Conservation (phyloP, 306 rosid species). For the Urtica urens region DNA sequence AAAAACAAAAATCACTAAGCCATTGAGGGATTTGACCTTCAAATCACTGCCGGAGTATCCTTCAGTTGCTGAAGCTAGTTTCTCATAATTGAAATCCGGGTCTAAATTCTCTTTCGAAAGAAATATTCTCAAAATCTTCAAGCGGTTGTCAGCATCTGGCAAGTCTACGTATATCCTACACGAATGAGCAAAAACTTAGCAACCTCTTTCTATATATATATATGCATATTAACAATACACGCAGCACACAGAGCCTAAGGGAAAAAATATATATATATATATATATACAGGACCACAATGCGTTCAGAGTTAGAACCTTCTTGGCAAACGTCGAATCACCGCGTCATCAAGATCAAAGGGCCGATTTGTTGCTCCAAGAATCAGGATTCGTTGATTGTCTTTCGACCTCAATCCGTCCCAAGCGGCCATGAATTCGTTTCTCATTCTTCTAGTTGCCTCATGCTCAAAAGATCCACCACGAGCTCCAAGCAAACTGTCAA, state of each 20-base stretch:
- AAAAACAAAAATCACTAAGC: neutral
- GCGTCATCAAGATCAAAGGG: slow-evolving; percentile 98
- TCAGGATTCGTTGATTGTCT: slow-evolving; percentile 83
- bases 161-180: slow-evolving; percentile 86
- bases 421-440: slow-evolving; percentile 99
- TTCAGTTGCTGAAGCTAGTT: slow-evolving; percentile 72
- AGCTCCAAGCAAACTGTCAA: slow-evolving; percentile 98
- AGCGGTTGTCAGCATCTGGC: slow-evolving; percentile 80
- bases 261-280: neutral
- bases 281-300: neutral
- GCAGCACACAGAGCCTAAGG: neutral
- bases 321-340: slow-evolving; percentile 93
- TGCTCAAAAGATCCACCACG: slow-evolving; percentile 98
- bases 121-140: slow-evolving; percentile 81
- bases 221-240: neutral
- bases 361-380: slow-evolving; percentile 95
- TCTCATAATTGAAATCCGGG: slow-evolving; percentile 52
- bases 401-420: slow-evolving; percentile 98
- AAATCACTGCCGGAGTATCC: slow-evolving; percentile 99
- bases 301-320: slow-evolving; percentile 59
- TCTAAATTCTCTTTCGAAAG: slow-evolving; percentile 70
- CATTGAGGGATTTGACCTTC: slow-evolving; percentile 44
- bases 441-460: slow-evolving; percentile 98
- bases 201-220: neutral
- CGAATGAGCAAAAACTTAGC: slow-evolving; percentile 11